Percentiles rank a stretch among this genome's conserved stretches.
Conservation (phyloP, 2,329 filamentous ascomycete species). For the Arthrobotrys sinensis region DNA sequence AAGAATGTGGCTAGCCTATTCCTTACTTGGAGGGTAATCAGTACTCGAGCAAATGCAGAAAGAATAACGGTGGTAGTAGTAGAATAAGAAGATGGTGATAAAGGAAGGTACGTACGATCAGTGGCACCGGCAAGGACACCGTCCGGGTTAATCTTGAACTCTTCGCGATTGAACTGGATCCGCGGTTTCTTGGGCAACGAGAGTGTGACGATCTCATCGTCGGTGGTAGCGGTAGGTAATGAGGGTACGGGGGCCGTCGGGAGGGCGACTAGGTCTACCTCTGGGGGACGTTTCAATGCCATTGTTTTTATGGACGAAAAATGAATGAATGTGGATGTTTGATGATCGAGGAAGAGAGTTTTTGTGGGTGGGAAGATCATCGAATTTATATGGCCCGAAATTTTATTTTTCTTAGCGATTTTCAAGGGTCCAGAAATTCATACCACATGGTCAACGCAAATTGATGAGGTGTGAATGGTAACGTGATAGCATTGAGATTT, state of each 20-base stretch:
- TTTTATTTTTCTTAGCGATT: constrained; percentile 18
- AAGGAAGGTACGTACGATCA: constrained; percentile 48
- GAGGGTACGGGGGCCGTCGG: constrained; percentile 4
- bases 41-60: background rate
- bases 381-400: constrained; percentile 18
- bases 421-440: constrained; percentile 11
- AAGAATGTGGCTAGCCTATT: constrained; percentile 68
- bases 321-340: background rate
- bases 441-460: constrained; percentile 49
- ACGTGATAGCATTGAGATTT: background rate
- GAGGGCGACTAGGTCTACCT: constrained; percentile 1
- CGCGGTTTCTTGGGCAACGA: constrained; percentile 46
- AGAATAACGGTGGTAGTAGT: background rate
- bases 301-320: constrained; percentile 25
- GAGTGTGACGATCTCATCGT: constrained; percentile 48
- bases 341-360: background rate
- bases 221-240: constrained; percentile 5
- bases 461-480: background rate
- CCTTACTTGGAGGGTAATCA: constrained; percentile 48
- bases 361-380: constrained; percentile 1
- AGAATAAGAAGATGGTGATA: background rate
- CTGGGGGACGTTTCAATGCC: constrained; percentile 36
- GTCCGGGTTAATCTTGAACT: constrained; percentile 35
- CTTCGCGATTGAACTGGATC: constrained; percentile 30
- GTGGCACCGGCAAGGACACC: constrained; percentile 48